Evolutionary conservation across 2,329 filamentous ascomycete species (phyloP).

Genomic region (Alternaria solani): DNA sequence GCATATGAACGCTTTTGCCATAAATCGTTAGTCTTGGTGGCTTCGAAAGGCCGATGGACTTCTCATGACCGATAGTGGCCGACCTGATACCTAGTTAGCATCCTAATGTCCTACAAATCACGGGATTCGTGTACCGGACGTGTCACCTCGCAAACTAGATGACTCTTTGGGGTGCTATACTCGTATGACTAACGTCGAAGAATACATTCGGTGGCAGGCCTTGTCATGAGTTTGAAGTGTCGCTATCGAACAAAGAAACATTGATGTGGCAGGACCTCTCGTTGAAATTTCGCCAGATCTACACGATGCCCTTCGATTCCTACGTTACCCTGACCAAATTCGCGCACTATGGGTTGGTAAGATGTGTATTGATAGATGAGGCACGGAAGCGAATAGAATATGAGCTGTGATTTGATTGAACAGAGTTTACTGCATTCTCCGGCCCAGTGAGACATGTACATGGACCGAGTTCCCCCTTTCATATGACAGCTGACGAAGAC

Average conservation of each 20-base stretch:
- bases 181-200: slow-evolving; percentile 11
- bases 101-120: slow-evolving; percentile 1
- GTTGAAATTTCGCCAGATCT: slow-evolving; percentile 28
- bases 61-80: neutral
- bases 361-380: slow-evolving; percentile 41
- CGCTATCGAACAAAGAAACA: slow-evolving; percentile 3
- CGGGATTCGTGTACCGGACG: slow-evolving; percentile 20
- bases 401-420: slow-evolving; percentile 39
- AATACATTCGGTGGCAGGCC: slow-evolving; percentile 20
- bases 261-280: slow-evolving; percentile 14
- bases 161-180: slow-evolving; percentile 13
- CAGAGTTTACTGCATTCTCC: slow-evolving; percentile 30
- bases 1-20: neutral
- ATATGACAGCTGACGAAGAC: neutral
- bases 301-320: slow-evolving; percentile 6
- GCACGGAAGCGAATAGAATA: slow-evolving; percentile 28
- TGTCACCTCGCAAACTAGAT: slow-evolving; percentile 12
- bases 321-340: no score
- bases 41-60: neutral
- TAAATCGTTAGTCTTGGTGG: neutral
- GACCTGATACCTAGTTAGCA: neutral
- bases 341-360: slow-evolving; percentile 19
- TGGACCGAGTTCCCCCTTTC: neutral
- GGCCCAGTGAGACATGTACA: slow-evolving; percentile 30
- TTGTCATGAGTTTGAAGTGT: slow-evolving; percentile 36